Evolutionary conservation across 1,284 basidiomycete species (phyloP).

Genomic region (Cystobasidiaceae sp.): DNA sequence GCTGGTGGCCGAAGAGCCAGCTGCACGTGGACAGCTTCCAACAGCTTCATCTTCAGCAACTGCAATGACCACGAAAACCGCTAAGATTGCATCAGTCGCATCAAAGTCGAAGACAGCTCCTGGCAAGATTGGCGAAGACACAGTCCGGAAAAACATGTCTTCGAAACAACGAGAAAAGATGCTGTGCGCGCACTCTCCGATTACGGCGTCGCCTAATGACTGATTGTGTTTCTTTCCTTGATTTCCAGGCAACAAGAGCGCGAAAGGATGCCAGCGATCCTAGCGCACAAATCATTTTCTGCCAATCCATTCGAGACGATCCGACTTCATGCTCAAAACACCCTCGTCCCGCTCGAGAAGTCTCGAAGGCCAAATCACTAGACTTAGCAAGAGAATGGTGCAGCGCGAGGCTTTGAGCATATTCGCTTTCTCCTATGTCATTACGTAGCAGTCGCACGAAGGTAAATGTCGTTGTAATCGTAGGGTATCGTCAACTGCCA

Average conservation of each 20-base stretch:
- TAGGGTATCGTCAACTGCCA: no score
- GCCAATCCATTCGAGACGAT: constrained; percentile 71
- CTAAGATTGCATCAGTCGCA: constrained; percentile 34
- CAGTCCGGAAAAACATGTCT: constrained; percentile 55
- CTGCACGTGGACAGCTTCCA: constrained; percentile 28
- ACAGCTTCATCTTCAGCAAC: constrained; percentile 30
- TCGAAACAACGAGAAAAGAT: constrained; percentile 62
- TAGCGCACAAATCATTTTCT: constrained; percentile 61
- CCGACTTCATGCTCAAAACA: constrained; percentile 71
- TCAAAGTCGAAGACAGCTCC: constrained; percentile 42
- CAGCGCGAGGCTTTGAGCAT: no score
- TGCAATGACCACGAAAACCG: constrained; percentile 14
- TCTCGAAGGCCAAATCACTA: constrained; percentile 6
- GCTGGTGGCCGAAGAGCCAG: constrained; percentile 54
- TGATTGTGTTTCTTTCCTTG: constrained; percentile 8
- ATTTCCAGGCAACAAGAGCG: constrained; percentile 59
- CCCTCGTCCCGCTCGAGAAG: constrained; percentile 51
- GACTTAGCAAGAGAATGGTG: no score
- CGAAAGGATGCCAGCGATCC: constrained; percentile 64
- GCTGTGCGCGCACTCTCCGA: constrained; percentile 55
- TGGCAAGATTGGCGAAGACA: constrained; percentile 66
- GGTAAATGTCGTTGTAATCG: background rate
- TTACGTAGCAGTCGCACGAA: no score
- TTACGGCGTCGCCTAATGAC: background rate
- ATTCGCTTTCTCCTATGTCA: no score